Conservation (phyloP, 331 rosid species). For the Quercus phellos region DNA sequence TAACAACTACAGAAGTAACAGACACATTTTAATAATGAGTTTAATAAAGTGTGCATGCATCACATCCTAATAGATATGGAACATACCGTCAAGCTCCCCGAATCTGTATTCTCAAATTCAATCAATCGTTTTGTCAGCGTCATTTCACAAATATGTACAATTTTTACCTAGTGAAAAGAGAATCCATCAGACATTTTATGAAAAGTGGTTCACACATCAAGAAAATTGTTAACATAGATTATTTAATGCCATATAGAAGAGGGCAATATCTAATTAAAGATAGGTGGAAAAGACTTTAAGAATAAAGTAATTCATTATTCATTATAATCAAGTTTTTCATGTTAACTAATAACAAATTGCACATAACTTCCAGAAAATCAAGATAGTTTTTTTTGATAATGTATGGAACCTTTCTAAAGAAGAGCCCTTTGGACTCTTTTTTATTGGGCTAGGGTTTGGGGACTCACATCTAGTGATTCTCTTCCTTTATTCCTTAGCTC, state of each 20-base stretch:
- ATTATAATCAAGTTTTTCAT: neutral
- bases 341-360: neutral
- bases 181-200: neutral
- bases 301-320: no score
- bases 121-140: constrained; percentile 80
- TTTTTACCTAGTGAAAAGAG: constrained; percentile 49
- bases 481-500: no score
- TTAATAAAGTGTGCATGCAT: neutral
- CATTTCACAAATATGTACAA: constrained; percentile 87
- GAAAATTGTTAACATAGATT: neutral
- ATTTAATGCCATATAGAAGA: neutral
- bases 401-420: no score
- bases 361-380: neutral
- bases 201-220: neutral
- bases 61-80: neutral
- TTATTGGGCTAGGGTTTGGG: no score
- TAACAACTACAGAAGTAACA: neutral
- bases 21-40: neutral
- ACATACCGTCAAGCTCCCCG: constrained; percentile 86
- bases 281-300: neutral
- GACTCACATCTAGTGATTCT: no score
- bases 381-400: neutral
- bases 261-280: neutral
- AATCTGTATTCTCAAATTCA: constrained; percentile 87
- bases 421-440: no score